A percentile compares a stretch with the other conserved stretches of the same genome.
Conservation (phyloP, 495 filamentous ascomycete species). For the Aspergillus sclerotioniger region DNA sequence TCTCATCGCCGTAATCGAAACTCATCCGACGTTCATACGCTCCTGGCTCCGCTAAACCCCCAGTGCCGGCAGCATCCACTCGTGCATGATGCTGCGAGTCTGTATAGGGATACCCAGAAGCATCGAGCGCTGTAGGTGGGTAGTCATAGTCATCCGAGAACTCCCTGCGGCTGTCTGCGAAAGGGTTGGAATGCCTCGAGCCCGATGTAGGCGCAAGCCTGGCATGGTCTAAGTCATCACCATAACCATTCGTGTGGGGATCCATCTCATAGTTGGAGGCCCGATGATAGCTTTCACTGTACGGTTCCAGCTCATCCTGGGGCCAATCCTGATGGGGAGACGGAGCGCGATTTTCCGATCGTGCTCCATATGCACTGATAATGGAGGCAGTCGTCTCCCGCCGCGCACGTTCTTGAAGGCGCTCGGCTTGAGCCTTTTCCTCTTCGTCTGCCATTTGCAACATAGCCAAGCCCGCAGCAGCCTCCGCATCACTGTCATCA, state of each 20-base stretch:
- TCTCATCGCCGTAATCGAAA: conserved; percentile 92
- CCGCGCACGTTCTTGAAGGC: conserved; percentile 51
- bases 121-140: conserved; percentile 40
- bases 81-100: conserved; percentile 52
- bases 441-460: conserved; percentile 84
- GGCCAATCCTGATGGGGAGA: conserved; percentile 57
- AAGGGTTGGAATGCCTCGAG: conserved; percentile 40
- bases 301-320: conserved; percentile 67
- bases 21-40: conserved; percentile 67
- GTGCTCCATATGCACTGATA: conserved; percentile 32
- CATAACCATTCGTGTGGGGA: conserved; percentile 1
- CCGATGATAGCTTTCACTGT: conserved; percentile 70
- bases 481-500: conserved; percentile 88
- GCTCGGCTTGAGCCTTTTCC: conserved; percentile 54
- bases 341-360: conserved; percentile 19
- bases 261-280: conserved; percentile 67
- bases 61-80: conserved; percentile 81
- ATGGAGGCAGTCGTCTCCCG: conserved; percentile 47
- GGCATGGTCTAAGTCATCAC: conserved; percentile 18
- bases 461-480: conserved; percentile 78
- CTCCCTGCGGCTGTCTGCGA: conserved; percentile 30
- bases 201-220: conserved; percentile 21
- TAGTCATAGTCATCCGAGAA: conserved; percentile 45
- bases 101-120: conserved; percentile 60
- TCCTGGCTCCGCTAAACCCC: conserved; percentile 73